Evolutionary conservation across 1,284 basidiomycete species (phyloP), one percentile per base, ranked within the genome.

Genomic region (Trichosporon coremiiforme): DNA sequence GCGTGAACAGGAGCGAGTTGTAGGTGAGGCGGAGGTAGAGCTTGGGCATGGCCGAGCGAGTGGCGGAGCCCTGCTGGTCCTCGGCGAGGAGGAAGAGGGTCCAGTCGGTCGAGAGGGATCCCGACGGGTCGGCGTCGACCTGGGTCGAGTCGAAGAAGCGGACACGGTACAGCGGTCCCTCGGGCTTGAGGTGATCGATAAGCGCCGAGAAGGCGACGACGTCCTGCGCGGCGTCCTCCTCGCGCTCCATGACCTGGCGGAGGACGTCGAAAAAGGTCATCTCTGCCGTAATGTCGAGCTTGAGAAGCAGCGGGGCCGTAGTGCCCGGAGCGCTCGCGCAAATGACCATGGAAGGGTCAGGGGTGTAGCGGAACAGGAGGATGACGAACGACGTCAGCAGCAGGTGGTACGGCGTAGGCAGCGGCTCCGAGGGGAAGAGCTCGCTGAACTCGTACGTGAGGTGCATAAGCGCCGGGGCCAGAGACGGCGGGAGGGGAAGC

Each of bases 201-300:
- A 99, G 87, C 3, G 87, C 84, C 72, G 95, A 92, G 80, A 94
- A 94, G 0, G 96, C 91, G 2, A 97, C 86, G 1, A 88, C 88
- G 81, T 98, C 93, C 2, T 86, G 85, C 71, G 94, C 90, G 0
- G 95, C 95, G 79, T 98, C 91, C 68, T 86, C 86, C 83, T 97
- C 94, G 57, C 93, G 87, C 72, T 90, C 78, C 73, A 83, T 78
- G 71, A 85, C 79, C 72, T 83, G 79, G 0, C 76, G 74, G n/a
- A 98, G 90, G 69, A 99, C 88, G 60, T 93, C 89, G 90, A 92
- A 96, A 85, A 94, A 99, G 0, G 94, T 90, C 85, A 95, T 93
- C 41, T 88, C 87, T 0, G 95, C 91, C 73, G 95, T 93, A 57
- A 98, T 86, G 33, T 91, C 88, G 69, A 98, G 85, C 53, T 95